Percentiles rank a stretch among this genome's conserved stretches.
Evolutionary conservation across 176 grass and related monocot genomes (phyloP).

Genomic region (Chrysopogon serrulatus): DNA sequence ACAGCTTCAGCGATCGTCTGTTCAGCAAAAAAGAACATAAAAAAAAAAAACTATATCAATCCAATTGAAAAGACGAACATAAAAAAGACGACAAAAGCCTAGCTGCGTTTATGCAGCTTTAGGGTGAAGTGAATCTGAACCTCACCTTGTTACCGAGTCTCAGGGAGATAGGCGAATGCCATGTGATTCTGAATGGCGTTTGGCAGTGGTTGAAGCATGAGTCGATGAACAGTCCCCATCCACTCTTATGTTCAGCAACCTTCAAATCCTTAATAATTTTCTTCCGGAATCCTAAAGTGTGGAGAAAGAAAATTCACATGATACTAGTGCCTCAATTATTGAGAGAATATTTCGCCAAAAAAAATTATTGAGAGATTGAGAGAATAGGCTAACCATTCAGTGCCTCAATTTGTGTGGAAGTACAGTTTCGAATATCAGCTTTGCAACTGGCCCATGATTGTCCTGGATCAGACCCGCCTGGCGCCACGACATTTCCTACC

Average conservation of each 20-base stretch:
- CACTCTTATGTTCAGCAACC: slow-evolving; percentile 10
- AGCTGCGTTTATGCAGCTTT: not conserved
- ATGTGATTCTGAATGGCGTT: slow-evolving; percentile 24
- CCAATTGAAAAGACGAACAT: not conserved
- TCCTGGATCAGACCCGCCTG: slow-evolving; percentile 3
- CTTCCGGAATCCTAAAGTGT: slow-evolving; percentile 27
- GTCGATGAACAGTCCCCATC: slow-evolving; percentile 58
- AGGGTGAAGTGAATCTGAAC: not conserved
- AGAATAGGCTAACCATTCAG: slow-evolving; percentile 38
- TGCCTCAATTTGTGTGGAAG: slow-evolving; percentile 31
- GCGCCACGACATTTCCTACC: slow-evolving; percentile 36
- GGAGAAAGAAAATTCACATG: not conserved
- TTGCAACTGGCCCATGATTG: slow-evolving; percentile 43
- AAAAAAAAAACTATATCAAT: not conserved
- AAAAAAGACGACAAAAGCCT: not conserved
- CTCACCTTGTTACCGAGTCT: slow-evolving; percentile 38
- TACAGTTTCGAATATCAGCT: slow-evolving; percentile 37
- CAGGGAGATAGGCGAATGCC: slow-evolving; percentile 37
- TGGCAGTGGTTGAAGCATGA: slow-evolving; percentile 80
- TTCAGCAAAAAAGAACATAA: not conserved
- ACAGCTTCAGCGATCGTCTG: slow-evolving; percentile 57
- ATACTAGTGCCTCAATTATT: not conserved
- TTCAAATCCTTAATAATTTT: slow-evolving; percentile 30
- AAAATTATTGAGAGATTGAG: too few species aligned
- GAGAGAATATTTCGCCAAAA: too few species aligned